Base-by-base conservation (phyloP, 495 filamentous ascomycete species). In the Terfezia boudieri region DNA sequence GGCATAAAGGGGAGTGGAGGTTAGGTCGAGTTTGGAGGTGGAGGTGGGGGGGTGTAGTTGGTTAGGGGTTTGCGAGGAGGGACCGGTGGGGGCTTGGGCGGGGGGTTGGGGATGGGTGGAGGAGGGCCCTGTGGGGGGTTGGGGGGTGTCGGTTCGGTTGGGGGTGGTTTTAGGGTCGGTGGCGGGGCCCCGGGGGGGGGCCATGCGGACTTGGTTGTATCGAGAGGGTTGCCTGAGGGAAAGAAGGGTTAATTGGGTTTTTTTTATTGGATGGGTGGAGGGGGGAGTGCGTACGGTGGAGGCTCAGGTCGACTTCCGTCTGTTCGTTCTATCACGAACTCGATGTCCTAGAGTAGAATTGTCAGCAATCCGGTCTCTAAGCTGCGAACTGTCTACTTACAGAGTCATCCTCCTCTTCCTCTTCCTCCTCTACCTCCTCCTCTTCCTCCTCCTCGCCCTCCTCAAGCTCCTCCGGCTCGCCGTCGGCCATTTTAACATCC, bases 241-340 rank as follows among this genome's bases (percentile, higher is more conserved):
- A 16, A 70, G 75, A 59, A 11, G 52, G 51, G 49, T 48, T 55
- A 9, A 37, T 17, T 36, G 55, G 54, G 53, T 14, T 51, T 57
- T 32, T 32, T 5, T 7, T n/a, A n/a, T n/a, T 32, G 7, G 26
- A 7, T 32, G 7, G 26, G 7, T 32, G 26, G 51, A 10, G 46
- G 20, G 54, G 52, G 38, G 32, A 60, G 20, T 60, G 66, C 77
- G 72, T 64, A 76, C 75, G 76, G 71, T 62, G 77, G 72, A 49
- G 84, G 75, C 53, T 85, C 79, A 46, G 83, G 72, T 56, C 81
- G 81, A 10, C 77, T 69, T 56, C 81, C 81, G 53, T 87, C 85
- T 67, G 90, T 84, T 36, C 76, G 70, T 60, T 88, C 90, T 56
- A 84, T 87, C 60, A 95, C 92, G 61, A 98, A 92, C 61, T 96